These are phyloP conservation scores for Streptanthus diversifolius DNA, from an alignment of 345 rosid genomes.

Conservation along the genomic window DNA sequence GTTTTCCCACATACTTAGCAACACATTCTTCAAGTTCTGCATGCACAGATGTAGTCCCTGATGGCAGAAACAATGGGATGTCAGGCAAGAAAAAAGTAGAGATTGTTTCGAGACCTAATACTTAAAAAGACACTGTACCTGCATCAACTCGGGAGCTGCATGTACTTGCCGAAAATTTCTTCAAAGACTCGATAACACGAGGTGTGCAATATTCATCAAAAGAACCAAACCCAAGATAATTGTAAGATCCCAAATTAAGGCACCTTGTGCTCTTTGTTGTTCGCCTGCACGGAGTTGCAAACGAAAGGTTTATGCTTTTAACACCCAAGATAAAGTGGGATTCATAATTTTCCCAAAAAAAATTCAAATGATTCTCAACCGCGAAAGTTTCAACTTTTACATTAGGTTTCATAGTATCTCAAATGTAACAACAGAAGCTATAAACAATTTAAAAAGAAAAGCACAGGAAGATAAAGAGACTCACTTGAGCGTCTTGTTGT, in stretches of 20 bases:
- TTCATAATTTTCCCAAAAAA: not conserved
- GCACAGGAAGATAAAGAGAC: conserved; percentile 4
- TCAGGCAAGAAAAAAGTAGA: conserved; percentile 11
- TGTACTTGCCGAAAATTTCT: conserved; percentile 75
- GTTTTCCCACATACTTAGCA: conserved; percentile 83
- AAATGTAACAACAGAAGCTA: not conserved
- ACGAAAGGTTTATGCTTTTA: not conserved
- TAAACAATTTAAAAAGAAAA: not conserved
- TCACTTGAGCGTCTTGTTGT: conserved; percentile 81
- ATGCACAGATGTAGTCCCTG: conserved; percentile 79
- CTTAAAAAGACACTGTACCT: conserved; percentile 41
- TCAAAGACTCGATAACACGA: conserved; percentile 72
- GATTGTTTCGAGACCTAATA: not conserved
- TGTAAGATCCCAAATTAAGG: conserved; percentile 93
- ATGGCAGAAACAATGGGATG: conserved; percentile 4
- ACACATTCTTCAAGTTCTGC: conserved; percentile 78
- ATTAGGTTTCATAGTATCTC: not conserved
- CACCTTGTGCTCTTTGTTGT: conserved; percentile 65
- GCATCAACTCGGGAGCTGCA: conserved; percentile 90
- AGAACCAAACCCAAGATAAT: conserved; percentile 95
- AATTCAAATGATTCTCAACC: not conserved
- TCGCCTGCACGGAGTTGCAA: conserved; percentile 50
- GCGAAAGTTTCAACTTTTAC: not conserved
- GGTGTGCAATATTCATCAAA: conserved; percentile 96
- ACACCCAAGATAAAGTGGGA: not conserved